phyloP scores from a whole-genome alignment of 225 moss, liverwort and hornwort species.

The Pseudisothecium myosuroides region DNA sequence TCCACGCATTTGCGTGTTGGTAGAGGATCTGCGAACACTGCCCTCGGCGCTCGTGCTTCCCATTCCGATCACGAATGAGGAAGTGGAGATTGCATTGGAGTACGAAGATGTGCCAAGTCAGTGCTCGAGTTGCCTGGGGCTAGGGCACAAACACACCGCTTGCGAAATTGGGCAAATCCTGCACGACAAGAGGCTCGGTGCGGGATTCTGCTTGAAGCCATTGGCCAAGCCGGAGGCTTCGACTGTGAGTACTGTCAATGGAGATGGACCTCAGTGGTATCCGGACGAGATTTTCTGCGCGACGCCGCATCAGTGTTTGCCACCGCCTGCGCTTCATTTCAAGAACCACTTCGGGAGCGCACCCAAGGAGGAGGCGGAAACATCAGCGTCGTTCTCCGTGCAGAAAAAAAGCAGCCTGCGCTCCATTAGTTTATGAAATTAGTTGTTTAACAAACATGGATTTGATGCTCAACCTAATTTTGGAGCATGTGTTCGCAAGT shows the following conservation, averaged over 20 bases:
- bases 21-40: constrained; percentile 19
- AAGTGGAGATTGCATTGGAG: constrained; percentile 21
- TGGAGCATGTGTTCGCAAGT: background rate
- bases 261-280: constrained; percentile 5
- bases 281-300: constrained; percentile 16
- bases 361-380: background rate
- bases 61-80: constrained; percentile 14
- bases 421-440: background rate
- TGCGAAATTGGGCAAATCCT: background rate
- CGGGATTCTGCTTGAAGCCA: background rate
- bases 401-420: background rate
- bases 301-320: constrained; percentile 12
- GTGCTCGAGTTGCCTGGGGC: constrained; percentile 20
- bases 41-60: constrained; percentile 26
- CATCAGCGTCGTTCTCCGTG: background rate
- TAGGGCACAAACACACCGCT: constrained; percentile 27
- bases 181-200: constrained; percentile 2
- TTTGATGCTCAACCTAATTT: background rate
- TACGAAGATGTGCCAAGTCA: constrained; percentile 32
- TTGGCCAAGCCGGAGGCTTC: background rate
- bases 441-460: background rate
- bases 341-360: constrained; percentile 24
- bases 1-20: constrained; percentile 28
- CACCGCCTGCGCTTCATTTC: constrained; percentile 24
- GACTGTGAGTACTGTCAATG: background rate